Percentiles rank a stretch among this genome's conserved stretches.
Evolutionary conservation across 192 early-diverging fungal species (phyloP).

Genomic region (Phycomyces nitens): DNA sequence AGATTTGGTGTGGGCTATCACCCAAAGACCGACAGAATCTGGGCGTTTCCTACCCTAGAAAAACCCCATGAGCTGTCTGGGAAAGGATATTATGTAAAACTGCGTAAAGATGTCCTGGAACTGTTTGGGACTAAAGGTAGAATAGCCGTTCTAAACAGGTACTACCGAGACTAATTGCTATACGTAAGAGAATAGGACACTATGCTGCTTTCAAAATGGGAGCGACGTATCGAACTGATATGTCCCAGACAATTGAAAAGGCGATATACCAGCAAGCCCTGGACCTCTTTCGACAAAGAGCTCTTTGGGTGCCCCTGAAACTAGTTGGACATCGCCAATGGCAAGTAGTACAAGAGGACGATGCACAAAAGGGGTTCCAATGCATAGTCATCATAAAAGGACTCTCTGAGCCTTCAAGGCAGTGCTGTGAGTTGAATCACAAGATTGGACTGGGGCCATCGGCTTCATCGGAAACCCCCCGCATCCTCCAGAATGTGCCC

Average conservation of each 20-base stretch:
- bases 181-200: background rate
- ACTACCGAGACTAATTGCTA: too few species aligned
- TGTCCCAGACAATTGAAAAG: conserved; percentile 4
- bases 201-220: background rate
- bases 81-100: conserved; percentile 14
- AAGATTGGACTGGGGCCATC: too few species aligned
- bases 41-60: conserved; percentile 16
- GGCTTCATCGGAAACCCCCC: background rate
- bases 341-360: background rate
- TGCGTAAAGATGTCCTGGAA: background rate
- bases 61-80: conserved; percentile 13
- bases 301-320: background rate
- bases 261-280: background rate
- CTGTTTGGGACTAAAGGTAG: conserved; percentile 8
- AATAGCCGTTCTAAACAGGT: background rate
- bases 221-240: conserved; percentile 14
- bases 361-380: background rate
- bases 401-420: too few species aligned
- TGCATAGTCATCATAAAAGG: background rate
- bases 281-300: background rate
- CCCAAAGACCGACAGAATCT: background rate
- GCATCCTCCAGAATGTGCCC: conserved; percentile 1
- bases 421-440: too few species aligned
- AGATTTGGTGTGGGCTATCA: conserved; percentile 18
- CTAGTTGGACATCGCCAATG: background rate